phyloP scores from a whole-genome alignment of 2,329 filamentous ascomycete species.

The Hawksworthiomyces lignivorus region DNA sequence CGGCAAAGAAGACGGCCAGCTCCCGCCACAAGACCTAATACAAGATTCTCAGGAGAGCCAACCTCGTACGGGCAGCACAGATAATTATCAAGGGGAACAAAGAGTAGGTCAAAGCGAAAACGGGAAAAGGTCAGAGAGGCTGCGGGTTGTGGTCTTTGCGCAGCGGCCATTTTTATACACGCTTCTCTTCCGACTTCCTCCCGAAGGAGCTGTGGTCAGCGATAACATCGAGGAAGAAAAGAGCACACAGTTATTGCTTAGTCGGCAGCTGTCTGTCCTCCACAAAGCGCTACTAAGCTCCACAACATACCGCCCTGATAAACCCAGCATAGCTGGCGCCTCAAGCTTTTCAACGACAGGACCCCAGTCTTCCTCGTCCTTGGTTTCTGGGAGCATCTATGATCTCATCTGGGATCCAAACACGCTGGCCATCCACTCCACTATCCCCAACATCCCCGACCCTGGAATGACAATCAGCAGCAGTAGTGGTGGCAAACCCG shows the following conservation, averaged over 20 bases:
- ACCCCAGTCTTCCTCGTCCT: background rate
- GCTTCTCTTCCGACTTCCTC: slow-evolving; percentile 55
- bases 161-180: slow-evolving; percentile 70
- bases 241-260: slow-evolving; percentile 7
- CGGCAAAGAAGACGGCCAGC: no score
- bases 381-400: slow-evolving; percentile 39
- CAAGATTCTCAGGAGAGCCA: no score
- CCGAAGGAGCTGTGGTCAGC: background rate
- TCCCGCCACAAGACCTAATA: no score
- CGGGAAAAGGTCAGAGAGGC: slow-evolving; percentile 34
- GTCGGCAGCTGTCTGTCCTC: slow-evolving; percentile 47
- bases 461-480: slow-evolving; percentile 17
- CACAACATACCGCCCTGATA: slow-evolving; percentile 48
- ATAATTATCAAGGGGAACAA: background rate
- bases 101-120: slow-evolving; percentile 13
- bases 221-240: background rate
- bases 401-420: slow-evolving; percentile 56
- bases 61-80: no score
- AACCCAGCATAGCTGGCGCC: slow-evolving; percentile 28
- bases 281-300: slow-evolving; percentile 48
- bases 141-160: slow-evolving; percentile 66
- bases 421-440: slow-evolving; percentile 50
- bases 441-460: slow-evolving; percentile 58
- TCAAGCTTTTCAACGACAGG: slow-evolving; percentile 3
- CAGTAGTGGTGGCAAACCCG: background rate